Evolutionary conservation across 306 rosid genomes (phyloP).

Genomic region (Castanospermum australe): DNA sequence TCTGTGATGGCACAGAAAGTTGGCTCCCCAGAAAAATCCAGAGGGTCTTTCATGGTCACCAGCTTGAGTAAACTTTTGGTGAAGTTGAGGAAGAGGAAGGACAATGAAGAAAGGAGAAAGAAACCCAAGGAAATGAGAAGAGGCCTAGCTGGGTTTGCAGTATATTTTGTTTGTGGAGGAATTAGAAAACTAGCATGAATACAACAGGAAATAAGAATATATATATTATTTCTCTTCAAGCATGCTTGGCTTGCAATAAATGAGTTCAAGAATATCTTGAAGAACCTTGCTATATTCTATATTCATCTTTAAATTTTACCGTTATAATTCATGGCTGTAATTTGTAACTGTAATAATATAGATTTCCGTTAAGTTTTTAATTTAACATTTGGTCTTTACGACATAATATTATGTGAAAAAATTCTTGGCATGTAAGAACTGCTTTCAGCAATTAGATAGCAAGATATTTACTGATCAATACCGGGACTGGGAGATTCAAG

Average conservation of each 20-base stretch:
- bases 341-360: neutral
- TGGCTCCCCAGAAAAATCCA: conserved; percentile 11
- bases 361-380: neutral
- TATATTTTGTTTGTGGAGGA: conserved; percentile 16
- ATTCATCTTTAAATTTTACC: neutral
- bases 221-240: neutral
- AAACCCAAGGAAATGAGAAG: conserved; percentile 1
- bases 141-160: neutral
- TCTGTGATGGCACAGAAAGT: neutral
- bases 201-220: neutral
- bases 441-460: no score
- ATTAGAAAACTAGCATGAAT: neutral
- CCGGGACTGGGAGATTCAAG: no score
- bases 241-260: neutral
- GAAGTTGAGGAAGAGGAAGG: conserved; percentile 3
- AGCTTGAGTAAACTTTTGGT: neutral
- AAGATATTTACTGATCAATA: no score
- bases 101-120: conserved; percentile 13
- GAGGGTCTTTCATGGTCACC: conserved; percentile 6
- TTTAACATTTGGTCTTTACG: no score
- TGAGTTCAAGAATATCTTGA: neutral
- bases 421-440: no score
- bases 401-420: no score
- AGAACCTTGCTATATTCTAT: neutral
- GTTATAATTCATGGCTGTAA: neutral